A percentile compares a stretch with the other conserved stretches of the same genome.
phyloP scores from a whole-genome alignment of 2,329 filamentous ascomycete genomes.

The Lizonia empirigonia region DNA sequence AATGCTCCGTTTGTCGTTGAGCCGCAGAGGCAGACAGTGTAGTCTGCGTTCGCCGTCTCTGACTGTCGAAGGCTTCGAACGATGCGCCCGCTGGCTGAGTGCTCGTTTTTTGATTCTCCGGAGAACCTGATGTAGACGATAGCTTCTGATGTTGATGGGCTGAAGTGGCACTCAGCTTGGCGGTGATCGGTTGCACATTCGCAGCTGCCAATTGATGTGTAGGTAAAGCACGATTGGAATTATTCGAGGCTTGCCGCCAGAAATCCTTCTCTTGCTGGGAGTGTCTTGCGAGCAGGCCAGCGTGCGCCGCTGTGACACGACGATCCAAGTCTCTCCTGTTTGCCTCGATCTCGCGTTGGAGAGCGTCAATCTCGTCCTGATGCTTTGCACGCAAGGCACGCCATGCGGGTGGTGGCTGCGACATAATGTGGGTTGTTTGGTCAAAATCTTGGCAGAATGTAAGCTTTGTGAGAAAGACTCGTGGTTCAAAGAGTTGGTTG shows the following conservation, averaged over 20 bases:
- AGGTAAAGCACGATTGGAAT: background rate
- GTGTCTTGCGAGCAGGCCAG: background rate
- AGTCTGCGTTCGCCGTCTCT: background rate
- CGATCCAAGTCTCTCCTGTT: background rate
- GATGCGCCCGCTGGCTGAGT: background rate
- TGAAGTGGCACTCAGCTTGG: background rate
- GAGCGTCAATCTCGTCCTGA: background rate
- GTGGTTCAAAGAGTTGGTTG: background rate
- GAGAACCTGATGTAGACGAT: background rate
- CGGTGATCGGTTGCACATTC: background rate
- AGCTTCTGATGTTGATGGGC: background rate
- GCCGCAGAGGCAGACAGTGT: background rate
- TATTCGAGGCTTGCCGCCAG: background rate
- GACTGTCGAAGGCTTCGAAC: background rate
- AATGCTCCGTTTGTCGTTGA: background rate
- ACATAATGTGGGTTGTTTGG: background rate
- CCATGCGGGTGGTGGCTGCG: background rate
- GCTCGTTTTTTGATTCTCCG: background rate
- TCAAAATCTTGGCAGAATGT: background rate
- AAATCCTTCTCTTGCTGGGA: background rate
- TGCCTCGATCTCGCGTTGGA: background rate
- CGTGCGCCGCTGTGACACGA: background rate
- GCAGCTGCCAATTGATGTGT: background rate
- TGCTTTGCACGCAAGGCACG: background rate
- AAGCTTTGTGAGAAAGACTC: background rate